Evolutionary conservation across 1,139 yeast genomes (phyloP), one percentile per base, ranked within the genome.

Genomic region (Zygosaccharomyces pseudobailii): DNA sequence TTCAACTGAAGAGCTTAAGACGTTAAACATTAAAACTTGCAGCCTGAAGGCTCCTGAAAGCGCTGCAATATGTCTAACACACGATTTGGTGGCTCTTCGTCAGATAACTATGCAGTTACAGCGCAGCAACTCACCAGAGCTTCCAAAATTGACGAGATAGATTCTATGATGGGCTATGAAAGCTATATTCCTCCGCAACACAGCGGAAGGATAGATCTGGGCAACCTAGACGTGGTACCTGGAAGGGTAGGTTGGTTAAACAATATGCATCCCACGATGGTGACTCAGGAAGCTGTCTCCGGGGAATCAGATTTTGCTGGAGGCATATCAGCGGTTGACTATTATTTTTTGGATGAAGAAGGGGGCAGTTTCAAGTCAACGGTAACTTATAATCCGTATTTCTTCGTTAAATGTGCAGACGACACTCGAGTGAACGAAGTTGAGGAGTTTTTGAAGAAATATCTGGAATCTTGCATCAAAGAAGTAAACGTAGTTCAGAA

Each of bases 311-410:
- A 66, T 48, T 79, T 87, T 49, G 72, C 84, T 6, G 77, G 87
- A 2, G 95, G 94, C 7, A 73, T 79, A 42, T 79, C 97, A 0
- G 98, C 92, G 4, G 97, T 92, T 3, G 97, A 92, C 61, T 89
- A 86, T 67, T 94, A 94, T 65, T 94, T 94, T 57, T 70, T 94
- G n/a, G 97, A 92, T 63, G 96, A 88, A 60, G 97, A 90, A 68
- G 99, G 99, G 38, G 98, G 97, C 3, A 81, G 87, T 33, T 94
- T 94, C 72, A 92, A 90, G 64, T 83, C 90, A 3, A 85, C 96
- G 0, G 68, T 87, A 19, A 84, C 79, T 51, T 87, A 79, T 63
- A 92, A 88, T 61, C 98, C 99, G 0, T 94, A 94, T 65, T 87
- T 94, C 62, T 78, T 84, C 47, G 70, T 94, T n/a, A 75, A 81